A percentile compares a stretch with the other conserved stretches of the same genome.
These are phyloP conservation scores for Stevia rebaudiana DNA, from an alignment of 140 eudicot species.

Conservation along the genomic window DNA sequence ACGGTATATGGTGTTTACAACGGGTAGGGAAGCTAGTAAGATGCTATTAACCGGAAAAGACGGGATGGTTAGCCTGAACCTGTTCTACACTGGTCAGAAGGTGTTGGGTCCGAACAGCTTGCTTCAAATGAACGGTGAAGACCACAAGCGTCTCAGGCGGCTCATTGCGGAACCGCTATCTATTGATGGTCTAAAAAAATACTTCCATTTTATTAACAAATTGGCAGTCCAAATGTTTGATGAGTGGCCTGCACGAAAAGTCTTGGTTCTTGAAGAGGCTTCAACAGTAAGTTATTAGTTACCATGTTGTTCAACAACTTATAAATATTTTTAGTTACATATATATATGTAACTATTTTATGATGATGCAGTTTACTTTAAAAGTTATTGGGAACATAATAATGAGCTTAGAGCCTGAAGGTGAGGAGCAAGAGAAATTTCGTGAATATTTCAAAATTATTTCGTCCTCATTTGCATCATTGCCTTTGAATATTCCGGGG, in stretches of 20 bases:
- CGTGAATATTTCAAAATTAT: conserved; percentile 62
- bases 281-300: conserved; percentile 43
- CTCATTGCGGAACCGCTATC: conserved; percentile 77
- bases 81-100: conserved; percentile 65
- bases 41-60: conserved; percentile 72
- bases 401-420: conserved; percentile 80
- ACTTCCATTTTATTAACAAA: conserved; percentile 58
- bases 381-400: conserved; percentile 81
- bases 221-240: conserved; percentile 56
- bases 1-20: conserved; percentile 60
- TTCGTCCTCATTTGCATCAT: conserved; percentile 63
- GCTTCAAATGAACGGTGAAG: conserved; percentile 76
- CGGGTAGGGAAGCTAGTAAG: conserved; percentile 80
- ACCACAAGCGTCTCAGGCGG: conserved; percentile 68
- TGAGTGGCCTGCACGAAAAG: conserved; percentile 50
- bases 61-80: conserved; percentile 74
- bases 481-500: conserved; percentile 76
- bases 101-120: conserved; percentile 78
- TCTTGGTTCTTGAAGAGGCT: conserved; percentile 72
- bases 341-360: neutral
- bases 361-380: conserved; percentile 56
- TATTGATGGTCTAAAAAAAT: conserved; percentile 59
- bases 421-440: conserved; percentile 73
- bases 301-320: neutral
- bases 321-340: no score